These are phyloP conservation scores for Urtica urens DNA, from an alignment of 306 rosid genomes.

Conservation along the genomic window DNA sequence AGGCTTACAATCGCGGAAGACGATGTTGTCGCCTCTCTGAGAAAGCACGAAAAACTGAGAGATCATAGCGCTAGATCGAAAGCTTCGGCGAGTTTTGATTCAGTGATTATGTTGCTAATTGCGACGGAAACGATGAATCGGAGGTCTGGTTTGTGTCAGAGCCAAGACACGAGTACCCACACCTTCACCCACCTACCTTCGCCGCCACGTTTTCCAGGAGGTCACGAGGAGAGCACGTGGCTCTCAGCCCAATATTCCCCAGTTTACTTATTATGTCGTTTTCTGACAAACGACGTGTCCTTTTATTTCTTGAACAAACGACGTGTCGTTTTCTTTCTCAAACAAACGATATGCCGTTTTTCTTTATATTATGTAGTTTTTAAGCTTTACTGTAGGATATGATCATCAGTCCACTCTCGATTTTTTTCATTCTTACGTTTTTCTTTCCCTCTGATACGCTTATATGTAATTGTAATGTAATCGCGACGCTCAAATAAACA, in stretches of 20 bases:
- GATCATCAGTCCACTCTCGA: no score
- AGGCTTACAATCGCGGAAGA: constrained; percentile 75
- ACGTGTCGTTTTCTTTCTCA: no score
- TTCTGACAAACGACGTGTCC: background rate
- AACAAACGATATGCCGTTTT: no score
- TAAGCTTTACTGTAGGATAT: no score
- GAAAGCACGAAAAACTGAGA: constrained; percentile 94
- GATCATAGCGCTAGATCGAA: constrained; percentile 32
- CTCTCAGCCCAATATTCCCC: background rate
- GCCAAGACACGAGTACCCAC: no score
- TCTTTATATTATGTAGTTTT: no score
- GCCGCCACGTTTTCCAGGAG: constrained; percentile 15
- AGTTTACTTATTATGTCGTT: background rate
- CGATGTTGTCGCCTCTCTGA: constrained; percentile 86
- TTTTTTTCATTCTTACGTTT: background rate
- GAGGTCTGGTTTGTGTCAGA: background rate
- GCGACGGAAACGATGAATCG: background rate
- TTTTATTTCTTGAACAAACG: no score
- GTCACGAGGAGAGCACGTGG: constrained; percentile 17
- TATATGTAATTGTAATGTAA: no score
- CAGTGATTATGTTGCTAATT: background rate
- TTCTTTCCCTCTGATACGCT: no score
- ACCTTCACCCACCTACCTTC: background rate
- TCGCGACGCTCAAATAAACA: no score
- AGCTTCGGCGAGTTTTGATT: background rate